Base-by-base conservation (phyloP, 495 filamentous ascomycete genomes). In the Beverwykella pulmonaria region DNA sequence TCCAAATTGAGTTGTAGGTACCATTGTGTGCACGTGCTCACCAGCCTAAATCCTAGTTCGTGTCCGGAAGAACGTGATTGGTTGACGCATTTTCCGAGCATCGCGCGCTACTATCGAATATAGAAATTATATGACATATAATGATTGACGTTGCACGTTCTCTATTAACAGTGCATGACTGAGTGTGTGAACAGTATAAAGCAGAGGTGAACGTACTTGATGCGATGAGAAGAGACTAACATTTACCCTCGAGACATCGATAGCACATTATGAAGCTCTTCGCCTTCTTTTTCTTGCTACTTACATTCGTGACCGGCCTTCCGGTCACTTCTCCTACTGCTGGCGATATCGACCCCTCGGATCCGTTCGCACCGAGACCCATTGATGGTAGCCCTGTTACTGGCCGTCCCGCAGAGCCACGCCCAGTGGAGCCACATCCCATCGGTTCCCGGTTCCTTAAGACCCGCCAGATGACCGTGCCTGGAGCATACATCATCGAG, bases 231-330 rank as follows among this genome's bases (percentile, higher is more conserved):
- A 1, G 19, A 34, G 32, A 6, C 32, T n/a, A 34, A 12, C 12
- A 34, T 34, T 12, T 12, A 34, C 32, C 32, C 12, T 12, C 32
- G 32, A 5, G 6, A 34, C 12, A 34, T 6, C 17, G 7, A 48
- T 48, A 7, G 17, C 4, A 19, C 44, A 23, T 17, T 25, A 61
- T 61, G 59, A 61, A 61, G 59, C 17, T 61, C 27, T 6, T 61
- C 23, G 26, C 19, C 10, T 4, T 52, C 14, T 52, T 53, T 15
- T 32, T 34, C 10, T 23, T 61, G 15, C 22, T 53, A 5, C n/a
- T 53, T n/a, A 25, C 59, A 10, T 22, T 61, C 14, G 47, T 53
- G 17, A 19, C 46, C 17, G 59, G 25, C 27, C 5, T 41, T 20
- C 59, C 59, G 19, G 59, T 61, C 12, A 19, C 57, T 12, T n/a